These are phyloP conservation scores for Viridothelium virens DNA, from an alignment of 495 filamentous ascomycete genomes.

Conservation along the genomic window DNA sequence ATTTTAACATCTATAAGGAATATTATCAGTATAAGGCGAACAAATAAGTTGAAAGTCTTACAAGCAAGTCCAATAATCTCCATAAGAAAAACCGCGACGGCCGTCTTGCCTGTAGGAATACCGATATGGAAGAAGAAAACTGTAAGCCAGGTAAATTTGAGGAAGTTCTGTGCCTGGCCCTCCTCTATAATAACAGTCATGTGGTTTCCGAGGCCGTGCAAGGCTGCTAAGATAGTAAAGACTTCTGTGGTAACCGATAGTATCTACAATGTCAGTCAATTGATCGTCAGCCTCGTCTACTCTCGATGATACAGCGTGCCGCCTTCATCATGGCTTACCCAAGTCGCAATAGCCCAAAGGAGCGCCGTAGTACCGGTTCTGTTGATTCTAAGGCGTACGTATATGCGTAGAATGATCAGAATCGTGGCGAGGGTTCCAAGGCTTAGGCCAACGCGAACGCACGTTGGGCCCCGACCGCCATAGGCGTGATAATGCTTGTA, in stretches of 20 bases:
- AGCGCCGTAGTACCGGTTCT: constrained; percentile 1
- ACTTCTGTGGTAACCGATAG: neutral
- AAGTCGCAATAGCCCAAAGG: constrained; percentile 4
- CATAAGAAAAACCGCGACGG: constrained; percentile 3
- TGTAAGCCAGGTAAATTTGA: constrained; percentile 11
- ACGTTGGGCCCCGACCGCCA: neutral
- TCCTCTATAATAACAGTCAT: constrained; percentile 5
- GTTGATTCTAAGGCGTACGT: constrained; percentile 8
- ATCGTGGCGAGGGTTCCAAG: neutral
- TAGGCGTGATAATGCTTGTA: constrained; percentile 5
- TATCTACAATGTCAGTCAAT: neutral
- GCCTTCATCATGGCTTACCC: neutral
- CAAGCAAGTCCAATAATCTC: constrained; percentile 6
- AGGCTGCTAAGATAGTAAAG: neutral
- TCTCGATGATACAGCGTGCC: neutral
- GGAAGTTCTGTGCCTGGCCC: constrained; percentile 5
- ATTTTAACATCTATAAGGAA: neutral
- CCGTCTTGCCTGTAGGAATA: constrained; percentile 7
- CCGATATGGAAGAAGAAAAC: constrained; percentile 4
- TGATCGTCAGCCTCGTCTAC: neutral
- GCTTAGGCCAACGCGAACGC: neutral
- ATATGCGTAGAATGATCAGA: constrained; percentile 11
- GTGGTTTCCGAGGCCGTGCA: constrained; percentile 1
- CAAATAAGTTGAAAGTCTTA: neutral
- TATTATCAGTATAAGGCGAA: neutral